Base-by-base conservation (phyloP, 2,329 filamentous ascomycete species). In the Sporothrix protearum region DNA sequence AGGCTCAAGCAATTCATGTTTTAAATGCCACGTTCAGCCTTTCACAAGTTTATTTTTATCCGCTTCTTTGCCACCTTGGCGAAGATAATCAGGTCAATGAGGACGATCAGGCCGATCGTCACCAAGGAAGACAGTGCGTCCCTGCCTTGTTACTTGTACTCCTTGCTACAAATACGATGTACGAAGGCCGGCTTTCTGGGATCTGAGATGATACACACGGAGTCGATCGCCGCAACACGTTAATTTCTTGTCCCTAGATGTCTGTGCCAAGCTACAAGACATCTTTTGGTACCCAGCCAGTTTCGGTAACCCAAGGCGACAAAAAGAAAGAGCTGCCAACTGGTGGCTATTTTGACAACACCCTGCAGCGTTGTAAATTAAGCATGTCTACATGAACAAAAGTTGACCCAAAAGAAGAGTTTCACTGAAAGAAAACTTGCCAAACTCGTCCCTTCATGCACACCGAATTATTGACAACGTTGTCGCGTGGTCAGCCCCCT, bases 21-120 rank as follows among this genome's bases (percentile, higher is more conserved):
- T 12, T n/a, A 25, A 25, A 45, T 64, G 4, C 22, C 36, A 28
- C 59, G n/a, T 45, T 63, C 14, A n/a, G 59, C 9, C 22, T 42
- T 63, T 25, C 59, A 45, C 59, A 63, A 42, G 59, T 45, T 59
- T 63, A 63, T 63, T 63, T 63, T 63, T 63, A 63, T 63, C 59
- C 59, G 36, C 55, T 36, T 7, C 14, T 63, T 45, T 8, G 36
- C 36, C 59, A 63, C 36, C 33, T 45, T 63, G 59, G 36, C 33
- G 45, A 28, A 12, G 57, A 39, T 4, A 39, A 63, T 39, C 57
- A 63, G 57, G 59, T 16, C 57, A 36, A 63, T 63, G 33, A 63
- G 49, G 49, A 22, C 49, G 9, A 51, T 51, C 47, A 42, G 4
- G 39, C 14, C 42, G 42, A 47, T 47, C 42, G 19, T 14, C 42